Evolutionary conservation across 1,139 yeast genomes (phyloP).

Genomic region (Spencermartinsiella ligniputridi): DNA sequence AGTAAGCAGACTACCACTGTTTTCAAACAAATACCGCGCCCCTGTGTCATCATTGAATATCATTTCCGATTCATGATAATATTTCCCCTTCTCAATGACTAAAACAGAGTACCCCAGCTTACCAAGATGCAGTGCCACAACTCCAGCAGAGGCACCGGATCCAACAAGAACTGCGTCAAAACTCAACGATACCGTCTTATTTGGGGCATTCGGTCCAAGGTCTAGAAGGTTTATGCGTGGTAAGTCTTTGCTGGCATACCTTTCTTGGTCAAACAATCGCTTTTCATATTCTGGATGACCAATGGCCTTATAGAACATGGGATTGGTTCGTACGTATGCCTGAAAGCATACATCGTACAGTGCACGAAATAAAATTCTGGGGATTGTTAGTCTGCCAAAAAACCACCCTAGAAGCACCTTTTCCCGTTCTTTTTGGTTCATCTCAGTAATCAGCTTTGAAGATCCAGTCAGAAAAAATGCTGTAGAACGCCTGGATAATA

Average conservation of each 20-base stretch:
- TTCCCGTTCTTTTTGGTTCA: constrained; percentile 21
- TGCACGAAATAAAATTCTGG: constrained; percentile 22
- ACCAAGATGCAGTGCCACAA: constrained; percentile 48
- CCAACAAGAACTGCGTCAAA: constrained; percentile 50
- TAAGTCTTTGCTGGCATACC: constrained; percentile 8
- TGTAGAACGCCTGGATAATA: constrained; percentile 22
- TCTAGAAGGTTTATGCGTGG: constrained; percentile 14
- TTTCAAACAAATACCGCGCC: constrained; percentile 40
- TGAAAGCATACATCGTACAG: constrained; percentile 14
- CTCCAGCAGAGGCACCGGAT: constrained; percentile 58
- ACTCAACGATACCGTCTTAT: constrained; percentile 16
- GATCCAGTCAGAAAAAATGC: constrained; percentile 26
- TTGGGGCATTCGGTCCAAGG: constrained; percentile 17
- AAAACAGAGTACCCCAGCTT: constrained; percentile 44
- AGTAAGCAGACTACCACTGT: constrained; percentile 36
- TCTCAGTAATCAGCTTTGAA: constrained; percentile 22
- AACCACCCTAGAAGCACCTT: constrained; percentile 20
- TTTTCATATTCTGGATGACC: constrained; percentile 26
- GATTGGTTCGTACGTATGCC: constrained; percentile 16
- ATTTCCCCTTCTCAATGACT: constrained; percentile 52
- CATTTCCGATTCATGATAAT: constrained; percentile 40
- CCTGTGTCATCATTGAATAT: constrained; percentile 42
- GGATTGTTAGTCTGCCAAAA: constrained; percentile 17
- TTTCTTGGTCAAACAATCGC: constrained; percentile 7
- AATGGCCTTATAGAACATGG: constrained; percentile 18